Conservation (phyloP, 2,329 filamentous ascomycete genomes). For the Xylariaceae sp. region DNA sequence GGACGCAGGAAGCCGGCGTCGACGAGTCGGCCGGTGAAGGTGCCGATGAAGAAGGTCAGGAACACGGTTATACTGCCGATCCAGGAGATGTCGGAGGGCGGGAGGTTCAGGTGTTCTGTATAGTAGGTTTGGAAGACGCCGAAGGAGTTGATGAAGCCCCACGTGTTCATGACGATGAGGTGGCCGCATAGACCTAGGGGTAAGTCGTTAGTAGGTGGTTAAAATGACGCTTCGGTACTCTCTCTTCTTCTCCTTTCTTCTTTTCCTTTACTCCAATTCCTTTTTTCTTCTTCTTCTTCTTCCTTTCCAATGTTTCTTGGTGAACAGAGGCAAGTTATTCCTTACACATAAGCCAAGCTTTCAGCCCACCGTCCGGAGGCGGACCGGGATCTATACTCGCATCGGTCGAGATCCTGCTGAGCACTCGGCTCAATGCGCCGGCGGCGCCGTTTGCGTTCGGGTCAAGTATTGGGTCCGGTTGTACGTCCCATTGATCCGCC, state of each 20-base stretch:
- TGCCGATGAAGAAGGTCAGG: constrained; percentile 50
- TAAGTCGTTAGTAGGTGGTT: neutral
- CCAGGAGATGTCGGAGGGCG: constrained; percentile 46
- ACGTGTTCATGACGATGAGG: constrained; percentile 47
- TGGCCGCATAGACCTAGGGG: constrained; percentile 36
- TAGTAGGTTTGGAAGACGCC: constrained; percentile 54
- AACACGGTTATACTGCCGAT: constrained; percentile 52
- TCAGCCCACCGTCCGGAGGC: constrained; percentile 45
- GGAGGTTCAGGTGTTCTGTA: constrained; percentile 33
- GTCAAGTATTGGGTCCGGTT: constrained; percentile 24
- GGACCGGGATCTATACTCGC: constrained; percentile 40
- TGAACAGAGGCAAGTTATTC: neutral
- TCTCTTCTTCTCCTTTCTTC: neutral
- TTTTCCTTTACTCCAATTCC: too few species aligned
- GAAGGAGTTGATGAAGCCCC: constrained; percentile 52
- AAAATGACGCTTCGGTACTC: too few species aligned
- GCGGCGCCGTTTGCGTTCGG: constrained; percentile 24
- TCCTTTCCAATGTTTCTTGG: too few species aligned
- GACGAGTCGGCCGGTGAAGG: constrained; percentile 47
- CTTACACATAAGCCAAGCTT: constrained; percentile 44
- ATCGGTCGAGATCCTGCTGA: constrained; percentile 39
- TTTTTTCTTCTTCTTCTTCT: too few species aligned
- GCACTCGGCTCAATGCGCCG: constrained; percentile 33
- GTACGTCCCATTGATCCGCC: constrained; percentile 15
- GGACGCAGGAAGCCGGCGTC: constrained; percentile 49